These are phyloP conservation scores for Chlamydomonas sp. DNA, from an alignment of 139 green algal species.

Conservation along the genomic window DNA sequence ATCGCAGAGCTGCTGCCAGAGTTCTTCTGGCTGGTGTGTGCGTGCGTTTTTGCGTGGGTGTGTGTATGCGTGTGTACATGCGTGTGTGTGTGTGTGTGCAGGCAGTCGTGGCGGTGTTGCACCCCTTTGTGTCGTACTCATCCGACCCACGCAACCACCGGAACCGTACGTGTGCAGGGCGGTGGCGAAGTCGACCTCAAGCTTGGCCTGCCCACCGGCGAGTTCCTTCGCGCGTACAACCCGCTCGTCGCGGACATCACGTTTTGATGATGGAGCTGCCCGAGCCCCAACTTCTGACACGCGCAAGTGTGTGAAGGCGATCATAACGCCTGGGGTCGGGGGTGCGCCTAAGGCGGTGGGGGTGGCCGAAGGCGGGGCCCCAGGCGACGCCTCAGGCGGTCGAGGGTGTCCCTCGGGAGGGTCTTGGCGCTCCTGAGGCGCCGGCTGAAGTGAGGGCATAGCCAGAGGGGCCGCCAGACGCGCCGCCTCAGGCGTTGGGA, in stretches of 20 bases:
- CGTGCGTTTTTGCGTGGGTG: background rate
- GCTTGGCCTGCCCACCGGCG: slow-evolving; percentile 37
- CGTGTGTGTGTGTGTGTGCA: background rate
- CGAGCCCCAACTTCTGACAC: no score
- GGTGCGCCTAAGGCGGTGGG: no score
- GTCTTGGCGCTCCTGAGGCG: no score
- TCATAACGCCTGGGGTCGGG: no score
- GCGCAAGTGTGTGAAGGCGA: no score
- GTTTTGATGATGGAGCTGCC: no score
- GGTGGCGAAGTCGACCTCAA: slow-evolving; percentile 89
- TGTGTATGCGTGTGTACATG: background rate
- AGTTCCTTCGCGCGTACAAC: slow-evolving; percentile 60
- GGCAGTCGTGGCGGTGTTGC: background rate
- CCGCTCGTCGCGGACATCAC: slow-evolving; percentile 43
- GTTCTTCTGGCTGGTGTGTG: slow-evolving; percentile 52
- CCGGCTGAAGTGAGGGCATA: no score
- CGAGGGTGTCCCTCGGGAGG: no score
- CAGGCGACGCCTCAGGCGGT: no score
- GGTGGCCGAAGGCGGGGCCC: no score
- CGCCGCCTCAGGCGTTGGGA: no score
- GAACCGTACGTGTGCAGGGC: slow-evolving; percentile 26
- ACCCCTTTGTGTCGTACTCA: background rate
- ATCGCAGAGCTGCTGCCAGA: slow-evolving; percentile 45
- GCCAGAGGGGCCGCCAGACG: no score
- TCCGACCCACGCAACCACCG: background rate